A percentile compares a stretch with the other conserved stretches of the same genome.
These are phyloP conservation scores for Colletotrichum sidae DNA, from an alignment of 2,329 filamentous ascomycete species.

Conservation along the genomic window DNA sequence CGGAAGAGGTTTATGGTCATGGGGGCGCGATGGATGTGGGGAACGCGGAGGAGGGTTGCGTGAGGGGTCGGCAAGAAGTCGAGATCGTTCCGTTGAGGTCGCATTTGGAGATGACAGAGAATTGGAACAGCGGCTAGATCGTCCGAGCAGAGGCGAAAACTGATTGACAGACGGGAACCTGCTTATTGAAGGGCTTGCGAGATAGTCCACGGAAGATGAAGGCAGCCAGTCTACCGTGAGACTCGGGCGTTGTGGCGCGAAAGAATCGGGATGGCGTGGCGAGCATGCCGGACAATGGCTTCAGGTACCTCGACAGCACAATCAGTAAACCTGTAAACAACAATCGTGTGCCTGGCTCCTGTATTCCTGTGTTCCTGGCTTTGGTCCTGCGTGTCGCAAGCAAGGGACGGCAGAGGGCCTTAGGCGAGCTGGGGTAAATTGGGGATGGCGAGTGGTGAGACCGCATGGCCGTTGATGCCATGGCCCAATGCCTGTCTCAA, in stretches of 20 bases:
- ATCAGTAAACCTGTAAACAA: too few species aligned
- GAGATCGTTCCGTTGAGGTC: slow-evolving; percentile 17
- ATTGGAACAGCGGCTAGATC: slow-evolving; percentile 22
- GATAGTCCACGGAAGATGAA: neutral
- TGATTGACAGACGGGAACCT: slow-evolving; percentile 22
- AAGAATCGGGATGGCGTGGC: too few species aligned
- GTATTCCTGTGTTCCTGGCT: neutral
- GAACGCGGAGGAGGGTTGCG: slow-evolving; percentile 25
- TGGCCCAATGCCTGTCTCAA: slow-evolving; percentile 13
- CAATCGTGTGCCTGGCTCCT: too few species aligned
- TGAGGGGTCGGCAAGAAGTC: slow-evolving; percentile 27
- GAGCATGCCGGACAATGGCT: slow-evolving; percentile 4
- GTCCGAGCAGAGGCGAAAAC: slow-evolving; percentile 7
- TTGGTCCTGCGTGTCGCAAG: slow-evolving; percentile 22
- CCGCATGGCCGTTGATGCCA: slow-evolving; percentile 4
- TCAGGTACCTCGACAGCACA: slow-evolving; percentile 16
- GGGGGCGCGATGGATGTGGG: slow-evolving; percentile 36
- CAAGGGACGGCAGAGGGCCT: slow-evolving; percentile 14
- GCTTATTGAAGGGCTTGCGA: slow-evolving; percentile 11
- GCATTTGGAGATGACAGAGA: slow-evolving; percentile 1
- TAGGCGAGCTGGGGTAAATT: slow-evolving; percentile 25
- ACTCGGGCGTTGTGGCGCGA: too few species aligned
- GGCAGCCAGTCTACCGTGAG: neutral
- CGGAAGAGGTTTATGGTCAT: slow-evolving; percentile 33
- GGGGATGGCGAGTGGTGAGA: slow-evolving; percentile 5